phyloP scores from a whole-genome alignment of 1,284 basidiomycete species.

The Neonothopanus nambi region DNA sequence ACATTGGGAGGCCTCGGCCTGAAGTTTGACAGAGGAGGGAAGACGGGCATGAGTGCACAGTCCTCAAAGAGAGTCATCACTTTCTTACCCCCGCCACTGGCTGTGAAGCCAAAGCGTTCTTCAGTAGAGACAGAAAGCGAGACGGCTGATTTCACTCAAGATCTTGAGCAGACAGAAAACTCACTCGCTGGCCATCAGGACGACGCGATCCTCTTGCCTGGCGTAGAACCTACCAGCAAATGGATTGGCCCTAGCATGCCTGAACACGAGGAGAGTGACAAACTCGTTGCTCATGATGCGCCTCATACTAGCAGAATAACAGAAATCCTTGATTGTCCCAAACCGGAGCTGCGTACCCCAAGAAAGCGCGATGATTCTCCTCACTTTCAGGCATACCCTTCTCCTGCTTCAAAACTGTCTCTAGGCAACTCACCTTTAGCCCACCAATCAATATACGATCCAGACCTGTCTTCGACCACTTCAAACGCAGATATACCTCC shows the following conservation, averaged over 20 bases:
- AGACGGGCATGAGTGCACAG: conserved; percentile 26
- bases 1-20: conserved; percentile 32
- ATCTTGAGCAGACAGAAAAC: too few relatives aligned
- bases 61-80: conserved; percentile 38
- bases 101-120: neutral
- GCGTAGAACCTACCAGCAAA: too few relatives aligned
- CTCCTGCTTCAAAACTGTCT: neutral
- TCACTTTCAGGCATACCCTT: conserved; percentile 3
- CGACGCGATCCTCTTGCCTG: too few relatives aligned
- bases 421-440: neutral
- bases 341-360: too few relatives aligned
- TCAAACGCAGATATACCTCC: neutral
- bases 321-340: too few relatives aligned
- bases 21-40: conserved; percentile 10
- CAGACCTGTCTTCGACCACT: neutral
- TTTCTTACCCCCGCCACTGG: conserved; percentile 46
- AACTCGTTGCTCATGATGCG: too few relatives aligned
- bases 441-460: too few relatives aligned
- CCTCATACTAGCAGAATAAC: too few relatives aligned
- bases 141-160: too few relatives aligned
- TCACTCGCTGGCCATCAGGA: too few relatives aligned
- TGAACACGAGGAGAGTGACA: too few relatives aligned
- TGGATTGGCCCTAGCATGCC: too few relatives aligned
- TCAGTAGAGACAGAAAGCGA: neutral
- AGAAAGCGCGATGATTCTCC: neutral